A percentile compares a stretch with the other conserved stretches of the same genome.
Evolutionary conservation across 2,329 filamentous ascomycete genomes (phyloP).

Genomic region (Pseudogymnoascus sp.): DNA sequence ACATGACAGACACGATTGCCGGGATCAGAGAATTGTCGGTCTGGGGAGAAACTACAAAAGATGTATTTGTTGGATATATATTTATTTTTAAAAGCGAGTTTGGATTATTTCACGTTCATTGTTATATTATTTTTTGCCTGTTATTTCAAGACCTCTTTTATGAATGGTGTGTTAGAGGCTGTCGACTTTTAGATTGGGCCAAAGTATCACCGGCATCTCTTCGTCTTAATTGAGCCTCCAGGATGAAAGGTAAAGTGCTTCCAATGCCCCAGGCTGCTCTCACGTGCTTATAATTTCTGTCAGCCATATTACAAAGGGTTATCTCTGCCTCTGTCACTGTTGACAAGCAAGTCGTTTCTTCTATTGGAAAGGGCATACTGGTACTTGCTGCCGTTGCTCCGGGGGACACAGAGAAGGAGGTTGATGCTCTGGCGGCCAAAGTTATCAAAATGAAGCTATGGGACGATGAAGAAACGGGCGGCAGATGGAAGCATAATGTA

Average conservation of each 20-base stretch:
- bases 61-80: neutral
- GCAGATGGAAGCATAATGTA: slow-evolving; percentile 77
- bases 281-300: slow-evolving; percentile 13
- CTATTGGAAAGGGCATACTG: slow-evolving; percentile 80
- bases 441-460: slow-evolving; percentile 85
- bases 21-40: neutral
- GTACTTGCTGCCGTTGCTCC: slow-evolving; percentile 88
- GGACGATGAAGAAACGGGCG: slow-evolving; percentile 46
- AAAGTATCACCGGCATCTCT: slow-evolving; percentile 9
- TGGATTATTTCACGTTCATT: neutral
- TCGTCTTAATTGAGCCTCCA: slow-evolving; percentile 1
- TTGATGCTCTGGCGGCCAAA: slow-evolving; percentile 73
- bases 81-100: neutral
- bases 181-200: neutral
- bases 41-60: neutral
- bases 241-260: slow-evolving; percentile 9
- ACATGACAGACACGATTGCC: slow-evolving; percentile 5
- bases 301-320: slow-evolving; percentile 88
- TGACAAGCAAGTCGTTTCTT: slow-evolving; percentile 80
- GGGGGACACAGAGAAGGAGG: slow-evolving; percentile 83
- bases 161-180: neutral
- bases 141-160: neutral
- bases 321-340: slow-evolving; percentile 93
- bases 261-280: slow-evolving; percentile 11
- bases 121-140: neutral